phyloP scores from a whole-genome alignment of 352 stramenopile species.

The Phytopythium helicoides region DNA sequence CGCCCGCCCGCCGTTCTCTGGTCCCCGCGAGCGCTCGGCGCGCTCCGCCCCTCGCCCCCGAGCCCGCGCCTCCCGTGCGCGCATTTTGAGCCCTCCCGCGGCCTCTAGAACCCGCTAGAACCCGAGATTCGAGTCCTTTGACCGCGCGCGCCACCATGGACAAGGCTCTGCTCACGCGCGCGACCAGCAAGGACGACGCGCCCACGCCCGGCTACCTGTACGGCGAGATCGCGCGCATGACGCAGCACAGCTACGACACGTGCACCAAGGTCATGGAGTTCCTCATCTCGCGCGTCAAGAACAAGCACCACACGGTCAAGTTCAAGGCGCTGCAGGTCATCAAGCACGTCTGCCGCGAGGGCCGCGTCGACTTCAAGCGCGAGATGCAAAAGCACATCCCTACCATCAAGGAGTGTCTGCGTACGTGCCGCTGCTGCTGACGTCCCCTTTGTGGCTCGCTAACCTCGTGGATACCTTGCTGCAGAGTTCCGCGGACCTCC shows the following conservation, averaged over 20 bases:
- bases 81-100: not conserved
- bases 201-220: slow-evolving; percentile 97
- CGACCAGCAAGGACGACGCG: slow-evolving; percentile 92
- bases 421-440: slow-evolving; percentile 31
- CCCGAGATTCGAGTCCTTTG: not conserved
- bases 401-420: slow-evolving; percentile 91
- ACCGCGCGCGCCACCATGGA: slow-evolving; percentile 63
- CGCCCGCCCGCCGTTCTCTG: not conserved
- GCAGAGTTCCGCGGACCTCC: slow-evolving; percentile 89
- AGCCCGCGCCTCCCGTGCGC: not conserved
- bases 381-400: slow-evolving; percentile 91
- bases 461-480: not conserved
- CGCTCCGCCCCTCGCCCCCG: too few relatives aligned
- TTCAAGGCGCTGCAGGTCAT: slow-evolving; percentile 93
- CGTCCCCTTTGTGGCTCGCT: not conserved
- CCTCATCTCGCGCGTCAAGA: slow-evolving; percentile 90
- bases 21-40: not conserved
- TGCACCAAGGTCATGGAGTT: slow-evolving; percentile 89
- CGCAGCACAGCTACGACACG: slow-evolving; percentile 89
- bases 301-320: slow-evolving; percentile 96
- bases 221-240: slow-evolving; percentile 94
- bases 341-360: slow-evolving; percentile 90
- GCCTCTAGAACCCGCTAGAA: not conserved
- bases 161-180: slow-evolving; percentile 90
- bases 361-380: slow-evolving; percentile 88